A percentile compares a stretch with the other conserved stretches of the same genome.
Evolutionary conservation across 139 green algal genomes (phyloP).

Genomic region (Micractinium conductrix): DNA sequence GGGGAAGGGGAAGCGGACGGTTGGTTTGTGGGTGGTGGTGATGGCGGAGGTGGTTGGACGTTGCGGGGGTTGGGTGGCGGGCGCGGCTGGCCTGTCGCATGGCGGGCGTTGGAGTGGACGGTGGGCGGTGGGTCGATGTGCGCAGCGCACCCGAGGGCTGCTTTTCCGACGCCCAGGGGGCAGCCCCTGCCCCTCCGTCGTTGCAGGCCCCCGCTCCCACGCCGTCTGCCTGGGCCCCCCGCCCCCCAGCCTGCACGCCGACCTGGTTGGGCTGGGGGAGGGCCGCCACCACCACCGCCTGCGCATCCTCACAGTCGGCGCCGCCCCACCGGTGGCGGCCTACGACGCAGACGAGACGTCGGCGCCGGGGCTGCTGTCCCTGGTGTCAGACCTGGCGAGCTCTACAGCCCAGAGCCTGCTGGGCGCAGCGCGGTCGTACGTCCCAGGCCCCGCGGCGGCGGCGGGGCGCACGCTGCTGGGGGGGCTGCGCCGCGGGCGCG

Average conservation of each 20-base stretch:
- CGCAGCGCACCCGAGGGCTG: too few species aligned
- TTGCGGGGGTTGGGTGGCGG: too few species aligned
- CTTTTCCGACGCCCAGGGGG: too few species aligned
- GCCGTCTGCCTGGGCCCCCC: slow-evolving; percentile 51
- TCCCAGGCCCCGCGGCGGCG: background rate
- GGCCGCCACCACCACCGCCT: background rate
- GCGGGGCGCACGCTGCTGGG: background rate
- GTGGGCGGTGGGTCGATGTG: too few species aligned
- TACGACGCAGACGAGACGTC: slow-evolving; percentile 54
- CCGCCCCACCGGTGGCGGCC: slow-evolving; percentile 40
- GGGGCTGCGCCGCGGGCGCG: slow-evolving; percentile 8
- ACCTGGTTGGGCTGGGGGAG: slow-evolving; percentile 47
- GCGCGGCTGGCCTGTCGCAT: too few species aligned
- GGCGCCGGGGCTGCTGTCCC: slow-evolving; percentile 39
- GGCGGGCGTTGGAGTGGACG: too few species aligned
- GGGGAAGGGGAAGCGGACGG: too few species aligned
- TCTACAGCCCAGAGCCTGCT: slow-evolving; percentile 27
- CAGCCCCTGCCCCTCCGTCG: background rate
- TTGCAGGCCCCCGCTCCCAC: slow-evolving; percentile 24
- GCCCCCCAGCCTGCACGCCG: slow-evolving; percentile 50
- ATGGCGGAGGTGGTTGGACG: too few species aligned
- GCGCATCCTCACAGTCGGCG: slow-evolving; percentile 49
- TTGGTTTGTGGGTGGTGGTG: background rate
- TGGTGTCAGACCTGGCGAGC: slow-evolving; percentile 44
- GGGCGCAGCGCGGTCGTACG: slow-evolving; percentile 8